Base-by-base conservation (phyloP, 805 yeast genomes). In the Metschnikowia reukaufii region DNA sequence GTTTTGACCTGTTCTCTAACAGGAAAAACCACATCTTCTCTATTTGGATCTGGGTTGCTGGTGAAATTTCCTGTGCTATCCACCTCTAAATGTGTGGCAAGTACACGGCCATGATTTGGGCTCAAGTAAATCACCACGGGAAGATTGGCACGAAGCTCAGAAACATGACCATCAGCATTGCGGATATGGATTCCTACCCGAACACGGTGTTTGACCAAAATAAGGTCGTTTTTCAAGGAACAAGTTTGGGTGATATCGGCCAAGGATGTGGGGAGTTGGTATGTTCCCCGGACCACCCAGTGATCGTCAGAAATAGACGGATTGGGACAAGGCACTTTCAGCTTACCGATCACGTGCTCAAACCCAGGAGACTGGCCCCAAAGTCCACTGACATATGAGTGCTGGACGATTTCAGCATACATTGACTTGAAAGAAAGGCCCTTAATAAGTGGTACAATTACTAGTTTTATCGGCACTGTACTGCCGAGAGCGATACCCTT, bases 81-180 rank as follows among this genome's bases (percentile, higher is more conserved):
- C 2, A 68, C 51, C 15, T 63, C 69, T 48, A 52, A 64, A 45
- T 67, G 71, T 16, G 55, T 54, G 1, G 74, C 71, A n/a, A 57
- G 52, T 6, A 66, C 71, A 40, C 61, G 61, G 2, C 76, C 76
- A 56, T 64, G 60, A 38, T 66, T 65, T 4, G 76, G 67, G 44
- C 75, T 70, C 15, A 77, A 58, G 48, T 72, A 76, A 4, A 78
- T 57, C 30, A 57, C 54, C 1, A 79, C 60, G 0, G 83, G 83
- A 36, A 79, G 59, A 50, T 77, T 78, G 9, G 83, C 79, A 41
- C 79, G 64, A 27, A 79, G 65, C 54, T 78, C 81, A 43, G 79
- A 74, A 2, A 66, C 61, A 56, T 77, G 82, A 13, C 82, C 82
- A 49, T 70, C 77, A 6, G 70, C 64, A 48, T 79, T 79, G 18